Percentiles rank a stretch among this genome's conserved stretches.
Evolutionary conservation across 192 early-diverging fungal genomes (phyloP).

Genomic region (Umbelopsis vinacea): DNA sequence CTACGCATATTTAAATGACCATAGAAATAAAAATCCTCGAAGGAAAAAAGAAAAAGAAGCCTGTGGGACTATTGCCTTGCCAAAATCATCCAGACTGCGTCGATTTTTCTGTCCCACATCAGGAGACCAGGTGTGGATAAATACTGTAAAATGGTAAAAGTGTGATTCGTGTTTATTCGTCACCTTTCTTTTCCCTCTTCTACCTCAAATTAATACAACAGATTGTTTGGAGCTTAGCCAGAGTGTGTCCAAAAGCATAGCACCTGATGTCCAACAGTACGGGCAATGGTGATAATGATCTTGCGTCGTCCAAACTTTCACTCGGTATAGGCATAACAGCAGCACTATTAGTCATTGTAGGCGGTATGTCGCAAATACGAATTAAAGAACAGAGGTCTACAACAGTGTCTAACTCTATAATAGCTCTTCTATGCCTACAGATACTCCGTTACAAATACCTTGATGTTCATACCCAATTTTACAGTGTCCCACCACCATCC

Average conservation of each 20-base stretch:
- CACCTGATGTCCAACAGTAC: neutral
- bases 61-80: neutral
- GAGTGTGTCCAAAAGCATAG: too few species aligned
- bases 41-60: too few species aligned
- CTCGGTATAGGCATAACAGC: neutral
- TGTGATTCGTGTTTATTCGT: too few species aligned
- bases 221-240: too few species aligned
- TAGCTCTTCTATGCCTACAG: conserved; percentile 3
- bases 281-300: neutral
- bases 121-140: too few species aligned
- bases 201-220: too few species aligned
- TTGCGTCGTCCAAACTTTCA: neutral
- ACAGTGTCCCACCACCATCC: too few species aligned
- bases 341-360: neutral
- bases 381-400: too few species aligned
- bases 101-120: too few species aligned
- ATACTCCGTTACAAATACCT: neutral
- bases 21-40: neutral
- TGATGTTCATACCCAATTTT: neutral
- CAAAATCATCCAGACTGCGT: neutral
- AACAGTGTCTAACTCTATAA: neutral
- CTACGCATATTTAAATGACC: conserved; percentile 28
- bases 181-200: too few species aligned
- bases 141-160: too few species aligned
- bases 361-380: neutral